phyloP scores from a whole-genome alignment of 2,329 filamentous ascomycete genomes.

The Fusarium kyushuense region DNA sequence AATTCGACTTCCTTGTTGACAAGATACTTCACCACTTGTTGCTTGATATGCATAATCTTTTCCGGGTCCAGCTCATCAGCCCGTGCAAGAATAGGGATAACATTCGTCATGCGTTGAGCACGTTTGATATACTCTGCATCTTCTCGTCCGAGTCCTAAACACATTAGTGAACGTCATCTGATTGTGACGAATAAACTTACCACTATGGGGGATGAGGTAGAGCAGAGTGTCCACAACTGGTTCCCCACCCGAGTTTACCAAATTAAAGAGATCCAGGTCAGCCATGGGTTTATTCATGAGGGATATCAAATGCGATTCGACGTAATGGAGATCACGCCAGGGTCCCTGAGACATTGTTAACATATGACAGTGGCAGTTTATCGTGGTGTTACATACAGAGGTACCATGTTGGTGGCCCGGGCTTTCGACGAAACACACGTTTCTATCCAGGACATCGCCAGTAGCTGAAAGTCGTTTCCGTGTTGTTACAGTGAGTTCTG shows the following conservation, averaged over 20 bases:
- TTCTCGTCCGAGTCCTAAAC: slow-evolving; percentile 48
- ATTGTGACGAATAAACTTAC: slow-evolving; percentile 57
- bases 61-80: slow-evolving; percentile 75
- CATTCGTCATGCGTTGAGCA: slow-evolving; percentile 80
- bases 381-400: slow-evolving; percentile 59
- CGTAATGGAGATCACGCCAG: slow-evolving; percentile 75
- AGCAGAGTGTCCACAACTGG: slow-evolving; percentile 86
- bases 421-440: slow-evolving; percentile 93
- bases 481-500: slow-evolving; percentile 70
- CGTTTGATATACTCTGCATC: slow-evolving; percentile 80
- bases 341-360: slow-evolving; percentile 64
- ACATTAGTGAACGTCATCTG: slow-evolving; percentile 10
- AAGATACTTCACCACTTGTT: slow-evolving; percentile 68
- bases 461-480: slow-evolving; percentile 73
- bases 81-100: slow-evolving; percentile 84
- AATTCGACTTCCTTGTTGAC: slow-evolving; percentile 68
- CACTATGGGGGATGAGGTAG: slow-evolving; percentile 78
- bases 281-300: slow-evolving; percentile 66
- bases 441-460: slow-evolving; percentile 86
- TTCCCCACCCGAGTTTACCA: slow-evolving; percentile 85
- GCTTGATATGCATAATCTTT: slow-evolving; percentile 70
- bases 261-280: slow-evolving; percentile 79
- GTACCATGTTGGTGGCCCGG: slow-evolving; percentile 69
- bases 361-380: slow-evolving; percentile 12
- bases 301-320: slow-evolving; percentile 64